A percentile compares a stretch with the other conserved stretches of the same genome.
Conservation (phyloP, 2,329 filamentous ascomycete genomes). For the Pseudogymnoascus sp. region DNA sequence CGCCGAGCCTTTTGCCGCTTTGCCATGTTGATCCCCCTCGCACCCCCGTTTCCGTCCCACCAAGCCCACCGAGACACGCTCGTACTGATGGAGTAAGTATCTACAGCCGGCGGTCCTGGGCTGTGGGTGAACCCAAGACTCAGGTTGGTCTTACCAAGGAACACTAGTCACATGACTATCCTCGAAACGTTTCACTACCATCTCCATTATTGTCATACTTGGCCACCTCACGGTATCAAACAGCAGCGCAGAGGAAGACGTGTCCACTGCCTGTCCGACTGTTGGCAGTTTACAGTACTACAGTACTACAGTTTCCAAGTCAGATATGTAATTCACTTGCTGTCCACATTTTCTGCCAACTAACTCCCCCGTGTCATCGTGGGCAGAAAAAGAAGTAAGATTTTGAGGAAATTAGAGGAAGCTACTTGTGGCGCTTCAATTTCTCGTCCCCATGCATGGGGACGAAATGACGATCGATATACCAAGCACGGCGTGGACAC, state of each 20-base stretch:
- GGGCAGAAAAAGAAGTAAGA: neutral
- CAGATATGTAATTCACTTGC: neutral
- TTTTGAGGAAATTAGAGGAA: neutral
- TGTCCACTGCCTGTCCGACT: neutral
- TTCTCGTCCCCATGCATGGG: neutral
- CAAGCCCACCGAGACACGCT: neutral
- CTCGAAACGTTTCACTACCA: constrained; percentile 7
- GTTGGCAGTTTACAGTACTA: neutral
- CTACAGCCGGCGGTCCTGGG: neutral
- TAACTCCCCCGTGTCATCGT: neutral
- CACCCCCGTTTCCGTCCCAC: constrained; percentile 7
- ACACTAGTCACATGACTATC: constrained; percentile 7
- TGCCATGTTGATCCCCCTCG: constrained; percentile 7
- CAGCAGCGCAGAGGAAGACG: neutral
- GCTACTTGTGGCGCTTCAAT: constrained; percentile 1
- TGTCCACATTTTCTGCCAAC: neutral
- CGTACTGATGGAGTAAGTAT: neutral
- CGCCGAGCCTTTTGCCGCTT: neutral
- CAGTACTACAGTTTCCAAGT: neutral
- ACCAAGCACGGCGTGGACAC: neutral
- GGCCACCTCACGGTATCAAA: neutral
- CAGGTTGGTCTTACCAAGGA: neutral
- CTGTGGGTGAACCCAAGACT: neutral
- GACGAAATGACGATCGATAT: constrained; percentile 11
- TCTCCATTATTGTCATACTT: neutral